Base-by-base conservation (phyloP, 108 stramenopile species). In the Asterionellopsis glacialis region DNA sequence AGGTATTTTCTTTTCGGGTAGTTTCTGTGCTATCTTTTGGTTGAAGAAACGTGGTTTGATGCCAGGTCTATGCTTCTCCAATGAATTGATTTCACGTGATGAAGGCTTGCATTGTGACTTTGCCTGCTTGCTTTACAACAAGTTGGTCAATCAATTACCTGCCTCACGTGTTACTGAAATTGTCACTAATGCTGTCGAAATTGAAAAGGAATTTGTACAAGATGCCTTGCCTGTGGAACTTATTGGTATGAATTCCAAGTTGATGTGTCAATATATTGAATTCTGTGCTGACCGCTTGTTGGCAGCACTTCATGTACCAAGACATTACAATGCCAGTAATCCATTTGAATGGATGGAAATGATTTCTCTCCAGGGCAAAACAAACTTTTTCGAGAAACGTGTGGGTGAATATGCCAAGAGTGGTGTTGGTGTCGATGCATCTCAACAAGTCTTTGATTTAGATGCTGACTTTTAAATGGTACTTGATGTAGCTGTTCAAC, bases 321-420 rank as follows among this genome's bases (percentile, higher is more conserved):
- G 91, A 76, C 60, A 80, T 54, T 99, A 97, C 84, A 74, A 77
- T 41, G 69, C 86, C 22, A 43, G 50, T 48, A 99, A 99, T 65
- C 99, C 99, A 9, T 99, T 99, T 66, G 97, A 99, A 51, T 90
- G 95, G 95, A 99, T 99, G 99, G 98, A 98, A 41, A 90, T 97
- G 82, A 99, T 99, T 56, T 93, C 90, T 1, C 84, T 99, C 16
- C 95, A 98, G 69, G 98, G 98, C 23, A 98, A 98, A 81, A 95
- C 97, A 28, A 97, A 97, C 88, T 97, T 97, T 73, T 91, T 91
- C 63, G 90, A 91, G 69, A 97, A 98, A 84, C 74, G 97, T 42
- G 97, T 98, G 1, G 95, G 95, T 51, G 97, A 98, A 70, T 98
- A 98, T 70, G 69, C 94, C 69, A 96, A 96, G 74, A 75, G 82